Conservation (phyloP, 192 early-diverging fungal species). For the Backusella liffmaniae region DNA sequence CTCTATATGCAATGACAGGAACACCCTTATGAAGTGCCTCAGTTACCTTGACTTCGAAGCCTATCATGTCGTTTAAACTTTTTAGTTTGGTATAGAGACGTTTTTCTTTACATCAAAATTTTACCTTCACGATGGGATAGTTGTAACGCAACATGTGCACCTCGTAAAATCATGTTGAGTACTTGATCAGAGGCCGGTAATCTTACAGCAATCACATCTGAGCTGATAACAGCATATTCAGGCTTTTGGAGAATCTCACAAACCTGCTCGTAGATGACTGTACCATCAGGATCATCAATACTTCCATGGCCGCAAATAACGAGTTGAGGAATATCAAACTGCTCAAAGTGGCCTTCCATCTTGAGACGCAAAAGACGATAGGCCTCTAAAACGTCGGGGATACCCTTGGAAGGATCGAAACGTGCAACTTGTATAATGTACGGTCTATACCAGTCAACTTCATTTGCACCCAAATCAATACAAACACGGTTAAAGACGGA, state of each 20-base stretch:
- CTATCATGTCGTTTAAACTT: no score
- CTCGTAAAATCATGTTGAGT: slow-evolving; percentile 68
- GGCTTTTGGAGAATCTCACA: slow-evolving; percentile 43
- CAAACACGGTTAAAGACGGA: slow-evolving; percentile 78
- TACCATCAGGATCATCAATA: slow-evolving; percentile 84
- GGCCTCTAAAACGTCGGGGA: slow-evolving; percentile 69
- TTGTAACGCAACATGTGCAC: slow-evolving; percentile 72
- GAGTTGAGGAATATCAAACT: slow-evolving; percentile 63
- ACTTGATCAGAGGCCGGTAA: slow-evolving; percentile 81
- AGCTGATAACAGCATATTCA: slow-evolving; percentile 50
- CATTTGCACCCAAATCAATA: slow-evolving; percentile 64
- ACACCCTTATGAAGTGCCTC: slow-evolving; percentile 68
- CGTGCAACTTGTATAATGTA: slow-evolving; percentile 82
- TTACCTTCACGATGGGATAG: slow-evolving; percentile 70
- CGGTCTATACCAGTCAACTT: slow-evolving; percentile 58
- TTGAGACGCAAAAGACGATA: slow-evolving; percentile 63
- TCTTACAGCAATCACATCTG: slow-evolving; percentile 60
- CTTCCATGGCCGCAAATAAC: slow-evolving; percentile 76
- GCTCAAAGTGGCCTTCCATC: slow-evolving; percentile 44
- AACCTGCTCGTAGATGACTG: slow-evolving; percentile 61
- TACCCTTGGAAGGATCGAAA: slow-evolving; percentile 87
- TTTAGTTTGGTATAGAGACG: no score
- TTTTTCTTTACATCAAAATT: no score
- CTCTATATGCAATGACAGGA: slow-evolving; percentile 49
- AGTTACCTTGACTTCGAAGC: slow-evolving; percentile 85